Percentiles rank a stretch among this genome's conserved stretches.
Evolutionary conservation across 176 grass and related monocot species (phyloP).

Genomic region (Oryza rufipogon): DNA sequence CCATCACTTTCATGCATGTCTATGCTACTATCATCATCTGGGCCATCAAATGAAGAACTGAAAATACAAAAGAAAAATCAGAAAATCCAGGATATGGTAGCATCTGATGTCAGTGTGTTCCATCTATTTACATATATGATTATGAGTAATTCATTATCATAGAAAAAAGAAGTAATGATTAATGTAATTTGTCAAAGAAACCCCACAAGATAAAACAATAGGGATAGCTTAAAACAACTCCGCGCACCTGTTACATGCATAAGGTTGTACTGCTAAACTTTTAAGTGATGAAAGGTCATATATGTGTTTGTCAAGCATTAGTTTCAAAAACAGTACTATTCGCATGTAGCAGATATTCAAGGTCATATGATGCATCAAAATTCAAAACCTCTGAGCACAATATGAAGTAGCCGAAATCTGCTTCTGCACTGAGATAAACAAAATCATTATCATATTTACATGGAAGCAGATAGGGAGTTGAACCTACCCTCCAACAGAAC

Average conservation of each 20-base stretch:
- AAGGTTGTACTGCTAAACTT: conserved; percentile 2
- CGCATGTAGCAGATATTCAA: conserved; percentile 18
- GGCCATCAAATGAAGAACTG: conserved; percentile 92
- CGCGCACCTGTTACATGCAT: neutral
- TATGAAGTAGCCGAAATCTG: conserved; percentile 12
- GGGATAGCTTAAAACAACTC: conserved; percentile 10
- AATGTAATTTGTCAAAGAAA: conserved; percentile 29
- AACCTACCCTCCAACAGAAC: conserved; percentile 78
- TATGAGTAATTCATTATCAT: conserved; percentile 5
- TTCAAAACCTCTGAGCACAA: conserved; percentile 14
- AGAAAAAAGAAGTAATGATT: conserved; percentile 24
- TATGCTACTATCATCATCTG: conserved; percentile 70
- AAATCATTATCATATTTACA: conserved; percentile 29
- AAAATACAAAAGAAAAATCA: conserved; percentile 34
- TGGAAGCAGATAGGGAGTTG: conserved; percentile 29
- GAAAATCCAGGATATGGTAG: conserved; percentile 22
- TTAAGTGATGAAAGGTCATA: conserved; percentile 29
- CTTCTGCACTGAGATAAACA: conserved; percentile 21
- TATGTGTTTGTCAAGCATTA: neutral
- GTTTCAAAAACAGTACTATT: conserved; percentile 23
- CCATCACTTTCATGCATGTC: conserved; percentile 57
- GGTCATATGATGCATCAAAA: conserved; percentile 16
- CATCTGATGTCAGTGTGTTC: conserved; percentile 19
- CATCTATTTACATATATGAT: conserved; percentile 5
- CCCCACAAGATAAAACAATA: conserved; percentile 20